Base-by-base conservation (phyloP, 257 asterid genomes). In the Apocynum venetum region DNA sequence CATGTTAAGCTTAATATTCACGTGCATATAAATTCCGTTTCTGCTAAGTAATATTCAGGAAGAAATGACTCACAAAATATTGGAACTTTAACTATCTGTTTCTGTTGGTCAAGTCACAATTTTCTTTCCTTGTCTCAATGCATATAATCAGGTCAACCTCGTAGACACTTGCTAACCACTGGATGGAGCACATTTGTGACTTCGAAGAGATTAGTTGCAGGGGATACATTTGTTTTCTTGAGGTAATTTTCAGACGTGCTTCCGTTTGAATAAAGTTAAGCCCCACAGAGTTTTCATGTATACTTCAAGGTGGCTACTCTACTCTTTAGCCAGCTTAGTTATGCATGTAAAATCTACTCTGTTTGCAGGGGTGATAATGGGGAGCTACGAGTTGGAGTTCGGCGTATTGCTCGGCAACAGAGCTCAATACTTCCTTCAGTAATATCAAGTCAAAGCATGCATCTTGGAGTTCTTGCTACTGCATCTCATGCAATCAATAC, bases 391-490 rank as follows among this genome's bases (percentile, higher is more conserved):
- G 97, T 93, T 68, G 97, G 97, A 51, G 90, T 93, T 64, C 91
- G 96, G 31, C 97, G 90, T 71, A 86, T 86, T 65, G 85, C 91
- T 77, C 86, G 91, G 56, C 93, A 89, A 56, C 97, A 84, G 78
- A 87, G 88, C 81, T 72, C 96, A 9, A 81, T 91, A 82, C 95
- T 90, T 13, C 86, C 93, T 61, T 91, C 96, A 12, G 96, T 93
- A 71, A 88, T 93, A 59, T 92, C 97, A 78, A 89, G 97, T 86
- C 96, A 91, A 83, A 88, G 96, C 86, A 93, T 93, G 97, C 97
- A 91, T 83, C 90, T 91, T 73, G 97, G 97, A 13, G 97, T 93
- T 75, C 96, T 93, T 72, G 97, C 97, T 3, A 89, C 97, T 47
- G 97, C 96, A 13, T 91, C 91, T 35, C 97, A 93, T 81, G 91